Conservation (phyloP, 2,329 filamentous ascomycete genomes). For the Gyromitra esculenta region DNA sequence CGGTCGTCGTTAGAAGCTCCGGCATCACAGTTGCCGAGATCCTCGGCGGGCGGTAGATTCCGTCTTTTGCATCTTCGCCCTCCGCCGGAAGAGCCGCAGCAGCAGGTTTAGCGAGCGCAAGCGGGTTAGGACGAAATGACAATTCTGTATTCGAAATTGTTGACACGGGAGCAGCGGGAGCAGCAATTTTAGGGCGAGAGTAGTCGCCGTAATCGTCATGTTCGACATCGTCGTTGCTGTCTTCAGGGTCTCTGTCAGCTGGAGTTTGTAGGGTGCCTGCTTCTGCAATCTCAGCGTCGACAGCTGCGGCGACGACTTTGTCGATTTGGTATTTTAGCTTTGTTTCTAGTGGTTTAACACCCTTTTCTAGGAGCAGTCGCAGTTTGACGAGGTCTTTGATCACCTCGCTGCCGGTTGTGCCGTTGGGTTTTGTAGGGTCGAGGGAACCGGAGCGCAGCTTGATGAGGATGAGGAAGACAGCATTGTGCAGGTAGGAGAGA, state of each 20-base stretch:
- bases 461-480: conserved; percentile 85
- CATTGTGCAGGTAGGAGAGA: conserved; percentile 92
- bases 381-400: conserved; percentile 90
- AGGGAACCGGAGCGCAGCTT: conserved; percentile 70
- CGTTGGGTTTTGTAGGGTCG: conserved; percentile 59
- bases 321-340: conserved; percentile 95
- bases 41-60: conserved; percentile 87
- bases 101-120: conserved; percentile 60
- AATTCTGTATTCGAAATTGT: conserved; percentile 62
- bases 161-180: conserved; percentile 59
- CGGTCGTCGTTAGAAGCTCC: conserved; percentile 65
- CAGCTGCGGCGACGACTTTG: conserved; percentile 87
- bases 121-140: conserved; percentile 70
- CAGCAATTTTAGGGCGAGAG: conserved; percentile 51
- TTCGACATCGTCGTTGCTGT: conserved; percentile 59
- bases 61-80: conserved; percentile 59
- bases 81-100: conserved; percentile 46
- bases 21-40: conserved; percentile 89
- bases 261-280: conserved; percentile 58
- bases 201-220: conserved; percentile 54
- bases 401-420: conserved; percentile 71
- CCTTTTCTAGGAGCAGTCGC: conserved; percentile 91
- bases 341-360: conserved; percentile 86
- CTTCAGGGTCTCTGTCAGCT: conserved; percentile 60
- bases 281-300: conserved; percentile 71